phyloP scores from a whole-genome alignment of 108 stramenopile genomes.

The Seminavis robusta region DNA sequence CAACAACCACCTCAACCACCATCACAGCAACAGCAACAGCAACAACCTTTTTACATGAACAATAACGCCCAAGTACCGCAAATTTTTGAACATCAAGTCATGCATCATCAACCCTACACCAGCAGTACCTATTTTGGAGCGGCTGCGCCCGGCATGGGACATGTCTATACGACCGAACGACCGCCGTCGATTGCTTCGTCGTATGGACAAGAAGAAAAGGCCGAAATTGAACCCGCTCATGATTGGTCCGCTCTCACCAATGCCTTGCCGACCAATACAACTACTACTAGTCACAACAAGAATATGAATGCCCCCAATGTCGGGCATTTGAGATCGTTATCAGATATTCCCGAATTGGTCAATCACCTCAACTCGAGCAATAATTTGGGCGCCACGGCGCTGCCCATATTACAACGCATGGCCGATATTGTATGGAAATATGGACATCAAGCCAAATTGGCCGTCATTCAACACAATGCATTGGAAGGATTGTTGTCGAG shows the following conservation, averaged over 20 bases:
- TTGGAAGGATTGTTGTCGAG: conserved; percentile 15
- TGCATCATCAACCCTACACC: too few relatives aligned
- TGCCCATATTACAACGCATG: not conserved
- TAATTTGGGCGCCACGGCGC: conserved; percentile 16
- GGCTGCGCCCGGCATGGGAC: not conserved
- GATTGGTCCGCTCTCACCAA: too few relatives aligned
- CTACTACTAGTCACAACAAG: too few relatives aligned
- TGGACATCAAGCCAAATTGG: conserved; percentile 7
- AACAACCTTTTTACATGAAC: not conserved
- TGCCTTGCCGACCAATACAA: too few relatives aligned
- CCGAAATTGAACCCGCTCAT: not conserved
- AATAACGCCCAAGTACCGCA: not conserved
- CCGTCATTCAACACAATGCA: conserved; percentile 14
- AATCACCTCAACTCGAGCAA: conserved; percentile 18
- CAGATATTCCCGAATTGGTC: conserved; percentile 24
- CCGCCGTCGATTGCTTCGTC: not conserved
- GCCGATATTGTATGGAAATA: conserved; percentile 8
- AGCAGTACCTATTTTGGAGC: not conserved
- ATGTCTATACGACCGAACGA: conserved; percentile 1
- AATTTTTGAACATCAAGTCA: too few relatives aligned
- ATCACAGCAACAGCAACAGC: conserved; percentile 1
- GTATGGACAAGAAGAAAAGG: not conserved
- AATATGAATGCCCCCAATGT: too few relatives aligned
- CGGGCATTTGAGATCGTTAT: too few relatives aligned
- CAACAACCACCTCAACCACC: not conserved